Base-by-base conservation (phyloP, 1,284 basidiomycete species). In the Puccinia novopanici region DNA sequence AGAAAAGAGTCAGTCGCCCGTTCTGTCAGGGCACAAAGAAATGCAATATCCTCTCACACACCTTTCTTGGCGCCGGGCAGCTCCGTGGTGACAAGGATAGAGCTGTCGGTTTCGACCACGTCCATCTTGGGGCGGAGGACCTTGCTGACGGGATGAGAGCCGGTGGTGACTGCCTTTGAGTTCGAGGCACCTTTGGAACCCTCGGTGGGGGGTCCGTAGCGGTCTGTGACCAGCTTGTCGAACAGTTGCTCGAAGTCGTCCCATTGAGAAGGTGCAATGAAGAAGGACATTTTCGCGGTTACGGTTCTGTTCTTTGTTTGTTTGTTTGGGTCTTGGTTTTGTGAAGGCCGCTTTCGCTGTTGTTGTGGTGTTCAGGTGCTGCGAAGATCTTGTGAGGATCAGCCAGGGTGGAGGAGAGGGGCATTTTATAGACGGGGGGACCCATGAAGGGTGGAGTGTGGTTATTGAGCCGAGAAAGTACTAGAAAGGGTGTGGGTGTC, bases 21-120 rank as follows among this genome's bases (percentile, higher is more conserved):
- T n/a, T n/a, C n/a, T n/a, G n/a, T n/a, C n/a, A n/a, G n/a, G n/a
- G n/a, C n/a, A n/a, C n/a, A n/a, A n/a, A n/a, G n/a, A n/a, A n/a
- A n/a, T n/a, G n/a, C n/a, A n/a, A n/a, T n/a, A n/a, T n/a, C n/a
- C 34, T 34, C 4, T 34, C 1, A 4, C 34, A 34, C 34, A 74
- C 75, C 75, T 59, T 78, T 78, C 40, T 78, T 78, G 40, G 65
- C 75, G 24, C 75, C 75, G 22, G 75, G 75, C 17, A 78, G 40
- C 65, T 78, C 75, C 5, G 75, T 40, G 34, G 75, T 78, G 3
- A 78, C 40, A 0, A 78, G 15, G 50, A 78, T 42, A 37, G 61
- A 67, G 40, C 48, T 63, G 22, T 70, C 65, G 10, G 75, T 78
- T 30, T 78, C 75, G 50, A 78, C 75, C 9, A 78, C 37, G 24